These are phyloP conservation scores for Apiospora marii DNA, from an alignment of 2,329 filamentous ascomycete genomes.

Conservation along the genomic window DNA sequence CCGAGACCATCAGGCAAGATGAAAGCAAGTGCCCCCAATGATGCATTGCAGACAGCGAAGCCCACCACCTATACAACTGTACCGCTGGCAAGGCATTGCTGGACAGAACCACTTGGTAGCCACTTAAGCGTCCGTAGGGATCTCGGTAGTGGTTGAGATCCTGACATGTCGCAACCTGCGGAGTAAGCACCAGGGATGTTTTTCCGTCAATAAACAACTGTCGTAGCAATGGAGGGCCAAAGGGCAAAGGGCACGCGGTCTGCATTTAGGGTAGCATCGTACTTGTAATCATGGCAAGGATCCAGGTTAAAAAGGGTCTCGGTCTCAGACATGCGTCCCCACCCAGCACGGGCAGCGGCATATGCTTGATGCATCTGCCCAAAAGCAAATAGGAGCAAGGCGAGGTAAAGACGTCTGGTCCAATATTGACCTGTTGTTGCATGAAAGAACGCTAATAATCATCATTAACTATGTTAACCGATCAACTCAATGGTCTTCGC, in stretches of 20 bases:
- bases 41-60: not conserved
- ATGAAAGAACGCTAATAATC: not conserved
- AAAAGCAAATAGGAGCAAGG: not conserved
- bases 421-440: not conserved
- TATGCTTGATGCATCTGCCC: not conserved
- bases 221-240: slow-evolving; percentile 9
- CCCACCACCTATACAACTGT: not conserved
- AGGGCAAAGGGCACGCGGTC: not conserved
- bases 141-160: not conserved
- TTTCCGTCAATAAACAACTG: slow-evolving; percentile 20
- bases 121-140: not conserved
- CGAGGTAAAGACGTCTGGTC: not conserved
- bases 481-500: too few relatives aligned
- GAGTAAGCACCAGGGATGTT: not conserved
- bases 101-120: not conserved
- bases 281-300: slow-evolving; percentile 17
- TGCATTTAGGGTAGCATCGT: not conserved
- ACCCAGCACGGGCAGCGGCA: not conserved
- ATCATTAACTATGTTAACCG: too few relatives aligned
- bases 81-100: slow-evolving; percentile 3
- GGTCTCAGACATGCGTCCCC: slow-evolving; percentile 5
- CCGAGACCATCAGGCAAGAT: not conserved
- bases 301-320: slow-evolving; percentile 2
- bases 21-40: not conserved
- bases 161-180: not conserved